These are phyloP conservation scores for Fusarium continuum DNA, from an alignment of 2,329 filamentous ascomycete genomes.

Conservation along the genomic window DNA sequence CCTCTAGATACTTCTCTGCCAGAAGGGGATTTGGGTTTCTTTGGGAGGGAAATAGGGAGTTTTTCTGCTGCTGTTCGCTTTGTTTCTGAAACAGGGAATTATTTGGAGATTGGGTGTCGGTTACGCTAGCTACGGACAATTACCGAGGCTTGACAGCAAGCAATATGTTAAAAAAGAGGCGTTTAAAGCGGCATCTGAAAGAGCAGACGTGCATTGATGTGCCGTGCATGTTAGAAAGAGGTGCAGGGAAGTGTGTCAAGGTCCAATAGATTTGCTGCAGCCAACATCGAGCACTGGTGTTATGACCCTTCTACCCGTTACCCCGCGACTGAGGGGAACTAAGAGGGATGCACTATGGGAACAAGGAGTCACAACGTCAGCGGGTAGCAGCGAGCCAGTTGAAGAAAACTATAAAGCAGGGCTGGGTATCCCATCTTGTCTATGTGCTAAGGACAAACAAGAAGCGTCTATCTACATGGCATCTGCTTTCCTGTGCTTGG, in stretches of 20 bases:
- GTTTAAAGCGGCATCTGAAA: constrained; percentile 32
- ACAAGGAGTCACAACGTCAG: constrained; percentile 20
- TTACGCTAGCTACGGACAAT: constrained; percentile 33
- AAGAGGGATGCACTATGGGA: constrained; percentile 20
- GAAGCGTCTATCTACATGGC: constrained; percentile 41
- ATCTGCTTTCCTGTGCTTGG: constrained; percentile 27
- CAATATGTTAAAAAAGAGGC: constrained; percentile 36
- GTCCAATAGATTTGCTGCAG: constrained; percentile 40
- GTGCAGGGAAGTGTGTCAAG: constrained; percentile 28
- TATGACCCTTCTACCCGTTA: constrained; percentile 38
- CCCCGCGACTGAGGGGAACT: constrained; percentile 26
- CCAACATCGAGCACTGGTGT: constrained; percentile 31
- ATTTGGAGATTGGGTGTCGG: constrained; percentile 26
- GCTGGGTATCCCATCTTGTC: constrained; percentile 40
- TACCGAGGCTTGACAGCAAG: constrained; percentile 32
- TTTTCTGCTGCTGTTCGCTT: constrained; percentile 6
- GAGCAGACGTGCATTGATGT: constrained; percentile 18
- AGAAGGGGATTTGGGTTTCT: background rate
- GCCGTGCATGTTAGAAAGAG: constrained; percentile 38
- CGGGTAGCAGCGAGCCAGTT: background rate
- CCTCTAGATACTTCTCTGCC: too few relatives aligned
- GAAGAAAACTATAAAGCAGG: constrained; percentile 44
- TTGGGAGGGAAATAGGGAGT: constrained; percentile 15
- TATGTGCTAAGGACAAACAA: constrained; percentile 41
- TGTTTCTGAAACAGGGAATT: constrained; percentile 22